Evolutionary conservation across 2,329 filamentous ascomycete species (phyloP).

Genomic region (Zalaria obscura): DNA sequence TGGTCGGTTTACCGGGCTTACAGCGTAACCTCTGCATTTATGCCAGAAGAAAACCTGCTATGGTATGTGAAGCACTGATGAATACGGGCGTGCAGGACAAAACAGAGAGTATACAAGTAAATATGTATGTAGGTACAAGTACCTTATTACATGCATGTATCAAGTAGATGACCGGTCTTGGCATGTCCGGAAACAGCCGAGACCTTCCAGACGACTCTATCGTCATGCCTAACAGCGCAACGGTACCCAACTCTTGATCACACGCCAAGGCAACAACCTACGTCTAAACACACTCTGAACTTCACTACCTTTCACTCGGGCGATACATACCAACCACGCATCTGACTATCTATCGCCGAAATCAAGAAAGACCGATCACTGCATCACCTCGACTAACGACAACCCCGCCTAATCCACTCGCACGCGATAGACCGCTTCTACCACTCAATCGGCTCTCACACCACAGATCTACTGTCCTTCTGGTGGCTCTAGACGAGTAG

Average conservation of each 20-base stretch:
- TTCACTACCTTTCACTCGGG: background rate
- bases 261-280: background rate
- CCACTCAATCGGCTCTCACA: background rate
- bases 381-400: background rate
- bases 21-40: no score
- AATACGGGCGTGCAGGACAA: no score
- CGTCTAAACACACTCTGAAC: background rate
- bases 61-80: no score
- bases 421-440: constrained; percentile 1
- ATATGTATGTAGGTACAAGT: no score
- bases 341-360: background rate
- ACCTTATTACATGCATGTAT: no score
- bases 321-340: background rate
- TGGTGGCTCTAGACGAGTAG: no score
- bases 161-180: background rate
- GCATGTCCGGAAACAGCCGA: constrained; percentile 2
- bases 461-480: background rate
- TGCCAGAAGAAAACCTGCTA: no score
- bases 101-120: no score
- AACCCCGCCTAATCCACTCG: background rate
- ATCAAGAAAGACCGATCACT: background rate
- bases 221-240: no score
- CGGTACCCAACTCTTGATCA: background rate
- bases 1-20: no score
- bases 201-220: no score